A percentile compares a stretch with the other conserved stretches of the same genome.
These are phyloP conservation scores for Apiotrichum brassicae DNA, from an alignment of 1,284 basidiomycete species.

Conservation along the genomic window DNA sequence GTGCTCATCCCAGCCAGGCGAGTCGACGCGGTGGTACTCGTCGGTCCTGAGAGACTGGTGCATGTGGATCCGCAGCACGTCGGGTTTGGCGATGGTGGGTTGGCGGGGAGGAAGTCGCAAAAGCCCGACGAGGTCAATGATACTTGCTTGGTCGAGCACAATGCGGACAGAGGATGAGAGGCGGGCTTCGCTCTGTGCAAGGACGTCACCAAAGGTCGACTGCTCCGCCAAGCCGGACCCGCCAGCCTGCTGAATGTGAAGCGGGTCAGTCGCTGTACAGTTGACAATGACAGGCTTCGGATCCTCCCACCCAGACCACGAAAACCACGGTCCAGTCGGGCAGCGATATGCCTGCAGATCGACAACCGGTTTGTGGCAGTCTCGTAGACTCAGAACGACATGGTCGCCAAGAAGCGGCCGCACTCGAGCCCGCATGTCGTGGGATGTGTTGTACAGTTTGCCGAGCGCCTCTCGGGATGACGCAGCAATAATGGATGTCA, in stretches of 20 bases:
- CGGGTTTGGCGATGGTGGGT: background rate
- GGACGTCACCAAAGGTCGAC: background rate
- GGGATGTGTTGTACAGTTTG: background rate
- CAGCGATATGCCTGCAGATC: background rate
- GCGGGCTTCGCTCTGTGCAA: background rate
- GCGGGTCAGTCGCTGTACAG: background rate
- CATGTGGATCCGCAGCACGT: background rate
- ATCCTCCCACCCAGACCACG: background rate
- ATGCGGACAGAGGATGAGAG: background rate
- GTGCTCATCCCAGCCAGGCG: background rate
- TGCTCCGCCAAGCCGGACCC: background rate
- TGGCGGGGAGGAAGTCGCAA: background rate
- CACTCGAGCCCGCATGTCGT: background rate
- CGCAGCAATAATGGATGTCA: background rate
- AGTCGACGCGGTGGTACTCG: background rate
- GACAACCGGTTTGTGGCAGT: background rate
- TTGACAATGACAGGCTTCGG: background rate
- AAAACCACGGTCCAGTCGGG: background rate
- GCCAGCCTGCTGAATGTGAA: background rate
- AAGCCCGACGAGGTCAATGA: conserved; percentile 1
- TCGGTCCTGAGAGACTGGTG: background rate
- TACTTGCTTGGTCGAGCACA: background rate
- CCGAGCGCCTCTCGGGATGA: background rate
- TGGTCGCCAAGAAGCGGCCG: background rate
- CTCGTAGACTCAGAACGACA: background rate